Conservation (phyloP, 108 stramenopile genomes). For the Parietichytrium sp. region DNA sequence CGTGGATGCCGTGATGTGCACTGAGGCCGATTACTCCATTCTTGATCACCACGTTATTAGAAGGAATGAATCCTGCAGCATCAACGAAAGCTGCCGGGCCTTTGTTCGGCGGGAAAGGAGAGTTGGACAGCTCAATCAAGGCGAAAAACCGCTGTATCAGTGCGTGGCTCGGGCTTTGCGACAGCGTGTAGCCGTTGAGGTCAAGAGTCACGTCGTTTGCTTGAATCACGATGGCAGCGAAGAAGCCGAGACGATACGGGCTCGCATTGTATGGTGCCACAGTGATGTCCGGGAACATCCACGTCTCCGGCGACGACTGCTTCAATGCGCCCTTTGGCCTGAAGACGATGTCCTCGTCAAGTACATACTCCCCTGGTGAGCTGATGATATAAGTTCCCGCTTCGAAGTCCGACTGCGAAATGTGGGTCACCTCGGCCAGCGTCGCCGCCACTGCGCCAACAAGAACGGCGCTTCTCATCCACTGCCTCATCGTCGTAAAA, state of each 20-base stretch:
- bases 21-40: conserved; percentile 40
- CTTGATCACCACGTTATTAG: not conserved
- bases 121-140: conserved; percentile 42
- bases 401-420: conserved; percentile 36
- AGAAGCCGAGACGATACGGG: conserved; percentile 44
- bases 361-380: not conserved
- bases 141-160: conserved; percentile 51
- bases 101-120: conserved; percentile 37
- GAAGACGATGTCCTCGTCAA: conserved; percentile 48
- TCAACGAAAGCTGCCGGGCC: conserved; percentile 45
- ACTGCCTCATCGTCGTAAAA: too few relatives aligned
- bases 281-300: not conserved
- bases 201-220: conserved; percentile 38
- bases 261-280: not conserved
- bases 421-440: too few relatives aligned
- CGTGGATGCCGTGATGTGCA: conserved; percentile 52
- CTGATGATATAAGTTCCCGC: conserved; percentile 1
- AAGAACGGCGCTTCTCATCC: too few relatives aligned
- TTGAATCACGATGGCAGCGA: conserved; percentile 41
- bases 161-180: conserved; percentile 41
- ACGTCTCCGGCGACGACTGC: not conserved
- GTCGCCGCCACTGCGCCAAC: too few relatives aligned
- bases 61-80: not conserved
- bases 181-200: conserved; percentile 42
- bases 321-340: not conserved